Evolutionary conservation across 2,329 filamentous ascomycete genomes (phyloP), one percentile per base, ranked within the genome.

Genomic region (Calycina herbarum): DNA sequence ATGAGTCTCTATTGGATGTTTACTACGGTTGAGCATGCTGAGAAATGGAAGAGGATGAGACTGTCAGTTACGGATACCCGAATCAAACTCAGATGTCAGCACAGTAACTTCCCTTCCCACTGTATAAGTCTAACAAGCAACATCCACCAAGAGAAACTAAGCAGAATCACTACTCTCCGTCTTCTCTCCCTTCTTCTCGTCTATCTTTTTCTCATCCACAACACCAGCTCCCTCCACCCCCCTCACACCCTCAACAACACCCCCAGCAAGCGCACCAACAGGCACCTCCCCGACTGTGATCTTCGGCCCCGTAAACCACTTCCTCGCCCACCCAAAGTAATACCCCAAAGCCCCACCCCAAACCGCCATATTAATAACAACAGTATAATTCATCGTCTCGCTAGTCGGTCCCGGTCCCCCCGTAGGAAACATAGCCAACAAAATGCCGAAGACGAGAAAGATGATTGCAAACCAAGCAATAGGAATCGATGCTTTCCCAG

Each of bases 251-350:
- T 40, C 33, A 38, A 29, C 58, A 15, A 29, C 24, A 2, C 35
- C 24, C 10, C 27, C 40, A 35, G 35, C 59, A 20, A 58, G 54
- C 35, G 61, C 35, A 20, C 72, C 62, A n/a, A 71, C 72, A 1
- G 71, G 77, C 59, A 76, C 67, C 6, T 70, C 71, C 35, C 64
- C 78, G 61, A 87, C 77, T 2, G 85, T 88, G 57, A 82, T 81
- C 77, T 84, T 85, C 3, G 86, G 86, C 0, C 86, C 85, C 1
- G 78, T 85, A 70, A 86, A 87, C 80, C 84, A 87, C 73, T 86
- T 87, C 63, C 81, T 78, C 6, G 85, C 86, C 76, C 84, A 80
- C 31, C 85, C 68, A 68, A 79, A 79, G 72, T 87, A 88, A 74
- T 88, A 88, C 0, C 78, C 60, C 69, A 86, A 73, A 0, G 82